phyloP scores from a whole-genome alignment of 192 early-diverging fungal species.

The Backusella sp. region DNA sequence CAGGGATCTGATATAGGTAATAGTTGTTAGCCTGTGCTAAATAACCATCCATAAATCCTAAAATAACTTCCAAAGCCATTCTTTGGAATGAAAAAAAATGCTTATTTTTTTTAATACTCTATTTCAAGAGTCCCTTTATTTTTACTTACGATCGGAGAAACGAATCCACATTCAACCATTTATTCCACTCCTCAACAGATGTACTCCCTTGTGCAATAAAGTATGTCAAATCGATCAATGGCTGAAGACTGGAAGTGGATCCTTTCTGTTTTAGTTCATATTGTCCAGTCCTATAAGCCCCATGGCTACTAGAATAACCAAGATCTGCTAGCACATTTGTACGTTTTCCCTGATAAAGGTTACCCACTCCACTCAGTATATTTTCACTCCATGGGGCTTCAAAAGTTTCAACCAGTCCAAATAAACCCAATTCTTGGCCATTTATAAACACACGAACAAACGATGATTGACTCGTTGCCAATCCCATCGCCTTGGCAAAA shows the following conservation, averaged over 20 bases:
- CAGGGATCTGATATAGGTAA: background rate
- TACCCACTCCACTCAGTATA: background rate
- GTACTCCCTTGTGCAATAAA: background rate
- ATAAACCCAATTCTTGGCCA: background rate
- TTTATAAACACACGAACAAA: constrained; percentile 4
- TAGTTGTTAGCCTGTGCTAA: background rate
- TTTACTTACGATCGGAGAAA: constrained; percentile 8
- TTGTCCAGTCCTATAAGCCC: background rate
- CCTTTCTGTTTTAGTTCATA: background rate
- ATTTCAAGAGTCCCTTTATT: background rate
- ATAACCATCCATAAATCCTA: constrained; percentile 8
- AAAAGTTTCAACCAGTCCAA: constrained; percentile 4
- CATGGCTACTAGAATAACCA: background rate
- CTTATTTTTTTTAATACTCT: background rate
- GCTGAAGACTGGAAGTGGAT: background rate
- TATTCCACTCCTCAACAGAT: background rate
- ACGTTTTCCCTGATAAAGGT: constrained; percentile 4
- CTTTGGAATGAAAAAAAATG: background rate
- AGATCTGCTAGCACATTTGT: background rate
- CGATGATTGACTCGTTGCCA: background rate
- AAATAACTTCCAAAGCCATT: background rate
- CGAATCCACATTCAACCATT: background rate
- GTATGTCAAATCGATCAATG: background rate
- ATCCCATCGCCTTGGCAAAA: background rate
- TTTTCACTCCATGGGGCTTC: background rate